Evolutionary conservation across 2,329 filamentous ascomycete genomes (phyloP).

Genomic region (Xylariales sp.): DNA sequence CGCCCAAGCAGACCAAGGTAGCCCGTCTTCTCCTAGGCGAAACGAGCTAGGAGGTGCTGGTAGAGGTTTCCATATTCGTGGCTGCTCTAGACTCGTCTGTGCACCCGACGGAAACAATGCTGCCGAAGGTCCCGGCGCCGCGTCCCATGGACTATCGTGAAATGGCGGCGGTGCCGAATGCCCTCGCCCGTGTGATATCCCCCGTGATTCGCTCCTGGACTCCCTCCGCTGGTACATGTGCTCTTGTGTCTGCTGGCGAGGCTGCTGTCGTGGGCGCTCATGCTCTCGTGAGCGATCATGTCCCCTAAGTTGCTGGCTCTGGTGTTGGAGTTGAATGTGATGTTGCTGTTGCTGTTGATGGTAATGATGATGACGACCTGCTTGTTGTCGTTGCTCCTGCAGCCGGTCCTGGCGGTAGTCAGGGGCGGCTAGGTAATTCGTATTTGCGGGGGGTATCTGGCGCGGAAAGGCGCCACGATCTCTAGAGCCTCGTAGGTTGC

Average conservation of each 20-base stretch:
- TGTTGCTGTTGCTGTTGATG: constrained; percentile 14
- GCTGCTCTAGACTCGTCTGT: constrained; percentile 15
- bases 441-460: constrained; percentile 39
- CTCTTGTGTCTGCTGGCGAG: background rate
- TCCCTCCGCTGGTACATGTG: constrained; percentile 8
- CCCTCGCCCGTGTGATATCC: constrained; percentile 38
- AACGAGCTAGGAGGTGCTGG: constrained; percentile 34
- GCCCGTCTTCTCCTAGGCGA: constrained; percentile 41
- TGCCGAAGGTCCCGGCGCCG: constrained; percentile 25
- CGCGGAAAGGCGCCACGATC: constrained; percentile 38
- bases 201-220: constrained; percentile 18
- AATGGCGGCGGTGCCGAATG: constrained; percentile 45
- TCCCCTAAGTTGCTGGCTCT: constrained; percentile 12
- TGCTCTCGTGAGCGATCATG: constrained; percentile 14
- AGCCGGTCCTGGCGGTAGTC: constrained; percentile 23
- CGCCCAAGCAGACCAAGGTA: constrained; percentile 41
- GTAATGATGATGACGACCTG: constrained; percentile 16
- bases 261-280: constrained; percentile 13
- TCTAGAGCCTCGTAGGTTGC: constrained; percentile 35
- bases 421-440: constrained; percentile 35
- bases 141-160: constrained; percentile 44
- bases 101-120: constrained; percentile 22
- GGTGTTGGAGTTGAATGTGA: constrained; percentile 4
- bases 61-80: constrained; percentile 37
- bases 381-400: constrained; percentile 16